Conservation (phyloP, 2,329 filamentous ascomycete genomes). For the Fusarium phyllophilum region DNA sequence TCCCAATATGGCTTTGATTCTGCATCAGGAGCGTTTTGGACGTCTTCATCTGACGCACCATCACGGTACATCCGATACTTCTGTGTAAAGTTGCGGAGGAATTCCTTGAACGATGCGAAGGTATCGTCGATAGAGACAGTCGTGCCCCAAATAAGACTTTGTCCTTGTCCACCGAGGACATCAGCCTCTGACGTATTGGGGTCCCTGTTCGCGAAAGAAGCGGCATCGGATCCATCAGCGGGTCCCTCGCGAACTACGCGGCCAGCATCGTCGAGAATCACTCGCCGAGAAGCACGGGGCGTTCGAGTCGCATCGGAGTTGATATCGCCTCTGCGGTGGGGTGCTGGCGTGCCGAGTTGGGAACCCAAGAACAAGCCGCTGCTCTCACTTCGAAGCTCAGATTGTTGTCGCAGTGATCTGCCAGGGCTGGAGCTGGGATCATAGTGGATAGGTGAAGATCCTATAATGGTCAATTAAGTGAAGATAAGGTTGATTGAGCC, state of each 20-base stretch:
- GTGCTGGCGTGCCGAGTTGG: conserved; percentile 65
- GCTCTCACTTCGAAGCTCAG: conserved; percentile 82
- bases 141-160: conserved; percentile 94
- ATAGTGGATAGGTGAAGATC: conserved; percentile 93
- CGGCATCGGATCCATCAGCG: conserved; percentile 64
- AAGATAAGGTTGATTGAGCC: not conserved
- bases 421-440: conserved; percentile 88
- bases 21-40: conserved; percentile 73
- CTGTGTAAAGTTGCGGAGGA: conserved; percentile 88
- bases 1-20: conserved; percentile 85
- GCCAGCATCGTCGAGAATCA: conserved; percentile 69
- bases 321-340: conserved; percentile 80
- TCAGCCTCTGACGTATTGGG: conserved; percentile 94
- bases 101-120: conserved; percentile 88
- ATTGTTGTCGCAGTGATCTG: conserved; percentile 69
- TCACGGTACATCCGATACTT: conserved; percentile 95
- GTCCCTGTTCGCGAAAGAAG: conserved; percentile 71
- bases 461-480: conserved; percentile 57
- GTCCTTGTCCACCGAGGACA: conserved; percentile 81
- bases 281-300: conserved; percentile 61
- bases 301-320: conserved; percentile 78
- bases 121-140: conserved; percentile 94
- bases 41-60: conserved; percentile 82
- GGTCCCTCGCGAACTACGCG: conserved; percentile 66
- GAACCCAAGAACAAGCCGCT: conserved; percentile 85